Evolutionary conservation across 495 filamentous ascomycete species (phyloP).

Genomic region (Bryoglossum gracile): DNA sequence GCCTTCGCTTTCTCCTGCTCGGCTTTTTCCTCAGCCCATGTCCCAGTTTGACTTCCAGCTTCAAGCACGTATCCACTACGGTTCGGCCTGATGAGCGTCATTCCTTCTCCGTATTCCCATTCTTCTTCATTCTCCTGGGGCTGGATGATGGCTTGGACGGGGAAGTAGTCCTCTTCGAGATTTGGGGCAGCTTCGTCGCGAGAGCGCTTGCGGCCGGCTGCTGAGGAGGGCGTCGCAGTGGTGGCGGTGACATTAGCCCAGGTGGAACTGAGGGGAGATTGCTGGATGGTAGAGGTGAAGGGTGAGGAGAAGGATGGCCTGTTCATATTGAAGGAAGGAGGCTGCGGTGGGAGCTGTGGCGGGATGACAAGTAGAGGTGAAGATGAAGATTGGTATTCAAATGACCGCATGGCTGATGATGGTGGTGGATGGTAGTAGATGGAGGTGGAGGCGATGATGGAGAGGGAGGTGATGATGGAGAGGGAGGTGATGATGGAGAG

Average conservation of each 20-base stretch:
- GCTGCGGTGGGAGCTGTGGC: slow-evolving; percentile 38
- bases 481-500: slow-evolving; percentile 9
- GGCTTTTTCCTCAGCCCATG: slow-evolving; percentile 64
- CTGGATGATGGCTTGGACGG: slow-evolving; percentile 33
- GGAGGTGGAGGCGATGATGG: slow-evolving; percentile 1
- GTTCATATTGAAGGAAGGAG: slow-evolving; percentile 34
- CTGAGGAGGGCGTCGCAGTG: slow-evolving; percentile 24
- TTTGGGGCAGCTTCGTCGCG: slow-evolving; percentile 54
- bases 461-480: slow-evolving; percentile 9
- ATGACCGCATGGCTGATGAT: slow-evolving; percentile 20
- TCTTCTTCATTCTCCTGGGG: slow-evolving; percentile 44
- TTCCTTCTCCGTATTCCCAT: slow-evolving; percentile 64
- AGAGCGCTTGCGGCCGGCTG: slow-evolving; percentile 56
- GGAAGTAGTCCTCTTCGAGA: slow-evolving; percentile 40
- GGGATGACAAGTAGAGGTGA: slow-evolving; percentile 47
- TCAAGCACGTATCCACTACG: slow-evolving; percentile 52
- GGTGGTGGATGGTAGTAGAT: neutral
- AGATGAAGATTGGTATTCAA: slow-evolving; percentile 22
- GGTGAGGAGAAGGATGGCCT: slow-evolving; percentile 36
- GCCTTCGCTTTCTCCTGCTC: slow-evolving; percentile 37
- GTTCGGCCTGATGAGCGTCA: slow-evolving; percentile 65
- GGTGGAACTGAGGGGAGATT: slow-evolving; percentile 17
- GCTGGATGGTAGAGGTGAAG: slow-evolving; percentile 25
- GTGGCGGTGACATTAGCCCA: slow-evolving; percentile 14
- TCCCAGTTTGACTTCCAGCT: slow-evolving; percentile 68